Base-by-base conservation (phyloP, 495 filamentous ascomycete species). In the Podospora anserina region DNA sequence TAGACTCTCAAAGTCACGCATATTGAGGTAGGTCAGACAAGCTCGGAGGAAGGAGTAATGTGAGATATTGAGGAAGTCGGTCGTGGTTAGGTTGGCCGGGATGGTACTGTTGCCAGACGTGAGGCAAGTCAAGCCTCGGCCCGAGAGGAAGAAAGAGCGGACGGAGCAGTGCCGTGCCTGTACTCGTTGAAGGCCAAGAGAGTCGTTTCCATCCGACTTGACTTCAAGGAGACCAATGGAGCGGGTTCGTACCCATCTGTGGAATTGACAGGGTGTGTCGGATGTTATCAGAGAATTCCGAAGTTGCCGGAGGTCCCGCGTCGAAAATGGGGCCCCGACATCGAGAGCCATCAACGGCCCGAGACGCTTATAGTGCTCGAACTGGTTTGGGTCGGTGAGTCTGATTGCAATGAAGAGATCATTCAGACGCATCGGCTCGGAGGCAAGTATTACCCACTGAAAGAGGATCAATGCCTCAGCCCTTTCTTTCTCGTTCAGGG, bases 171-270 rank as follows among this genome's bases (percentile, higher is more conserved):
- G 77, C 30, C 79, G 75, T 16, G 75, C 71, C 19, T 78, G 71
- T 1, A 81, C 70, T 19, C 72, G 69, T 28, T 77, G 79, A 23
- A 75, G 74, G 9, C 77, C 78, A 15, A 79, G 68, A 13, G 79
- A 70, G 34, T 77, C 71, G 19, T 72, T 69, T n/a, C 54, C 34
- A 27, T 67, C 71, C 2, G 78, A 39, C 28, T 72, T 71, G 30
- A 77, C 69, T 49, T 80, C 77, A 7, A 81, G 63, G 6, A 81
- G 73, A 15, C 79, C 79, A 62, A 78, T 72, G n/a, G 78, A 78
- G 6, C 78, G 74, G 30, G 75, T 72, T 6, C 78, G 70, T 2
- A 81, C 61, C 77, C 77, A 81, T 11, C 71, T 69, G 61, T 81
- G 72, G 59, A 79, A 80, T 60, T 78, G 74, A 23, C 72, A 66